Conservation (phyloP, 306 rosid species). For the Corylus avellana region DNA sequence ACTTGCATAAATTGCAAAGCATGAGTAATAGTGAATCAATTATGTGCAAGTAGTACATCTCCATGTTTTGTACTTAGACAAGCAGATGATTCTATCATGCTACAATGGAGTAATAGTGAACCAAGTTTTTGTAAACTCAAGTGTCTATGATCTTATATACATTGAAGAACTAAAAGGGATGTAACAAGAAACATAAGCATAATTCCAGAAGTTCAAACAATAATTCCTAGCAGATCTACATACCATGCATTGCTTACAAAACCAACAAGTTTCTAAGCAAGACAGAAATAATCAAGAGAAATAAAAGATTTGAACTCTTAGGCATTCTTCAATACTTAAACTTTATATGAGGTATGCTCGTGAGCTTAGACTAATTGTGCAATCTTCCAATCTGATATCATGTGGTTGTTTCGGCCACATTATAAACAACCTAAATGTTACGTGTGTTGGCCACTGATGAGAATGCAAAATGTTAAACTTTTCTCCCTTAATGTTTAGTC, state of each 20-base stretch:
- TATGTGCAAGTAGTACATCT: not conserved
- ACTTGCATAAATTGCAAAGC: not conserved
- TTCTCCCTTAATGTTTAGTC: too few relatives aligned
- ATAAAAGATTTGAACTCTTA: not conserved
- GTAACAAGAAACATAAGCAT: not conserved
- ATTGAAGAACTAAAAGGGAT: not conserved
- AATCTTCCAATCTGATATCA: too few relatives aligned
- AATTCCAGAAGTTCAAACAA: conserved; percentile 6
- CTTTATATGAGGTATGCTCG: too few relatives aligned
- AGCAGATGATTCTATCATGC: not conserved
- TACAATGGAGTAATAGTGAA: not conserved
- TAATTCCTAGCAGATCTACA: not conserved
- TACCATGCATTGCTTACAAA: not conserved
- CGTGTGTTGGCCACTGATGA: too few relatives aligned
- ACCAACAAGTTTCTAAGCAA: not conserved
- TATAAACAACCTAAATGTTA: too few relatives aligned
- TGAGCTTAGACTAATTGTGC: too few relatives aligned
- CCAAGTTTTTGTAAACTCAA: not conserved
- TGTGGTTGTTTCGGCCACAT: too few relatives aligned
- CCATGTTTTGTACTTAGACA: not conserved
- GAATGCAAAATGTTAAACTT: too few relatives aligned
- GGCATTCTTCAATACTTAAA: not conserved
- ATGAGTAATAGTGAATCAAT: not conserved
- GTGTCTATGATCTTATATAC: not conserved
- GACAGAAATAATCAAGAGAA: not conserved